Conservation (phyloP, 1,284 basidiomycete species). For the Chondrostereum purpureum region DNA sequence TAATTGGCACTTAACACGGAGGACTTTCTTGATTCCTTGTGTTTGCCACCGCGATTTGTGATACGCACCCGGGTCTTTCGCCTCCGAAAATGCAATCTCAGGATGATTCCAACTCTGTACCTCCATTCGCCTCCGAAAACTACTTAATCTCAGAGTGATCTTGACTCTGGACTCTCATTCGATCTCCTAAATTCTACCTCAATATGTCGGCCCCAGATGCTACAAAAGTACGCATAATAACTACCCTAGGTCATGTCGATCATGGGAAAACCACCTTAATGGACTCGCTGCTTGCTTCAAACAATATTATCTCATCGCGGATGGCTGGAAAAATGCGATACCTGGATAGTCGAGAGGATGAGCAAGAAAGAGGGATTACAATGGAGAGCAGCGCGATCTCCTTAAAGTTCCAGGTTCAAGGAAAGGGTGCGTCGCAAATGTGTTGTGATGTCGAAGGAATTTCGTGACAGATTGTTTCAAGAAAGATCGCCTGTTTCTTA, state of each 20-base stretch:
- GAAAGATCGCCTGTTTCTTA: constrained; percentile 57
- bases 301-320: constrained; percentile 92
- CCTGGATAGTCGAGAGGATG: constrained; percentile 93
- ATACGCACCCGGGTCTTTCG: no score
- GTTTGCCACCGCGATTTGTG: no score
- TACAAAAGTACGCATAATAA: constrained; percentile 65
- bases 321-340: constrained; percentile 98
- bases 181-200: constrained; percentile 7
- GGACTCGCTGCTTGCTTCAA: constrained; percentile 92
- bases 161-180: no score
- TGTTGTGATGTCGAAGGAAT: constrained; percentile 7
- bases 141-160: no score
- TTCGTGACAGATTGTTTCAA: constrained; percentile 30
- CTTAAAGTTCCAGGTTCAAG: constrained; percentile 74
- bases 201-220: constrained; percentile 44
- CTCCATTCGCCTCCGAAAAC: no score
- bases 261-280: constrained; percentile 95
- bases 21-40: no score
- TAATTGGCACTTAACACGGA: no score
- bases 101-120: no score
- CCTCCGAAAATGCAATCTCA: no score
- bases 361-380: constrained; percentile 96
- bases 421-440: constrained; percentile 30
- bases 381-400: constrained; percentile 98
- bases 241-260: constrained; percentile 80